Evolutionary conservation across 2,329 filamentous ascomycete species (phyloP).

Genomic region (Fusarium xylarioides): DNA sequence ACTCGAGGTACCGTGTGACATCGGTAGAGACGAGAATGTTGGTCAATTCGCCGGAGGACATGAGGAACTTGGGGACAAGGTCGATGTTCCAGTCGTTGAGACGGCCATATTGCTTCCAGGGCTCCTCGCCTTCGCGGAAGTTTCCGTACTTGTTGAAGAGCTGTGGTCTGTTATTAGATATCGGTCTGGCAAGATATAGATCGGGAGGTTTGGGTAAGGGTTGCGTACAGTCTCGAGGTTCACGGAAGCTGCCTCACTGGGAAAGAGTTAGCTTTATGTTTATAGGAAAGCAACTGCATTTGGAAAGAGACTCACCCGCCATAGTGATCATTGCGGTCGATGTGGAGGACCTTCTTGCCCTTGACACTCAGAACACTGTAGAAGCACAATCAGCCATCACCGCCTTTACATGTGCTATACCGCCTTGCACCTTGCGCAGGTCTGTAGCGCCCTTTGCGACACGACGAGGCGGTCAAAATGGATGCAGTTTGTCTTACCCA

Average conservation of each 20-base stretch:
- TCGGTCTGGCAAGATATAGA: constrained; percentile 31
- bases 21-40: constrained; percentile 98
- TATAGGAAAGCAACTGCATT: background rate
- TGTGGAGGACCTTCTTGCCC: constrained; percentile 98
- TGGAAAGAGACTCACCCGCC: constrained; percentile 77
- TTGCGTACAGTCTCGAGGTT: constrained; percentile 88
- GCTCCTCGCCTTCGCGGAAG: constrained; percentile 79
- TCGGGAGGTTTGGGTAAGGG: constrained; percentile 18
- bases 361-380: constrained; percentile 90
- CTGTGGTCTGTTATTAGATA: constrained; percentile 55
- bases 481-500: constrained; percentile 68
- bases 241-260: constrained; percentile 87
- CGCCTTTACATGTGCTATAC: constrained; percentile 34
- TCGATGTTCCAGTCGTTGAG: constrained; percentile 99
- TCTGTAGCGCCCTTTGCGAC: constrained; percentile 3
- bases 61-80: constrained; percentile 96
- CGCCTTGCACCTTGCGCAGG: constrained; percentile 17
- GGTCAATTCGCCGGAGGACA: constrained; percentile 97
- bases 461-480: background rate
- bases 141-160: constrained; percentile 98
- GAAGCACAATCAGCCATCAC: constrained; percentile 34
- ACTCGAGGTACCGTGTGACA: constrained; percentile 87
- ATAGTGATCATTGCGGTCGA: constrained; percentile 98
- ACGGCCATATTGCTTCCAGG: constrained; percentile 97
- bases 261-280: constrained; percentile 41